A percentile compares a stretch with the other conserved stretches of the same genome.
These are phyloP conservation scores for Thymus mandschuricus DNA, from an alignment of 257 asterid species.

Conservation along the genomic window DNA sequence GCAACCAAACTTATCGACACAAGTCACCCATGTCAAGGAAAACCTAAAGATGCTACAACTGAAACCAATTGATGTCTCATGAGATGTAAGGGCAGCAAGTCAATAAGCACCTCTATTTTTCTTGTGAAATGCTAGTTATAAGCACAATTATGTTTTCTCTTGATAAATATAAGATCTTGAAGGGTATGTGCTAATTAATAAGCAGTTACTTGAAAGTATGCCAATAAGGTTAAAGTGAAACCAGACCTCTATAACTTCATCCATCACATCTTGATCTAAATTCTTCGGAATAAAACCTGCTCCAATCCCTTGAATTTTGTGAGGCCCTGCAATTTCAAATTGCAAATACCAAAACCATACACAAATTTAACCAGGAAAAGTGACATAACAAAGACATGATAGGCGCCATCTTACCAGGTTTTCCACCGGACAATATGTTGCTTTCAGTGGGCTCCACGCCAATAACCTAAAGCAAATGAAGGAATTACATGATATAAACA, in stretches of 20 bases:
- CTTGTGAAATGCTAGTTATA: neutral
- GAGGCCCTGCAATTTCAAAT: constrained; percentile 98
- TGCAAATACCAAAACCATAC: constrained; percentile 67
- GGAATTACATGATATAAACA: constrained; percentile 26
- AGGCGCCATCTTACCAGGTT: constrained; percentile 83
- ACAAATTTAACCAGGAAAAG: constrained; percentile 39
- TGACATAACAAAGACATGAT: constrained; percentile 25
- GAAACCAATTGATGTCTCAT: neutral
- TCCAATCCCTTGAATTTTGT: constrained; percentile 99
- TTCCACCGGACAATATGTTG: constrained; percentile 92
- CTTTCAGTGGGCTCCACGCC: constrained; percentile 98
- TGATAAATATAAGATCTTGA: neutral
- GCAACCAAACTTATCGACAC: constrained; percentile 1
- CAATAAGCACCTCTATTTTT: neutral
- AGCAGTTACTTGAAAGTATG: constrained; percentile 12
- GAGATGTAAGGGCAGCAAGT: neutral
- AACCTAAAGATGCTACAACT: neutral
- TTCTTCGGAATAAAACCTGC: constrained; percentile 99
- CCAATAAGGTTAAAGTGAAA: constrained; percentile 26
- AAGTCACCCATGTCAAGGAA: constrained; percentile 13
- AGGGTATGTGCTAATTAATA: neutral
- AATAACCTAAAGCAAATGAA: constrained; percentile 57
- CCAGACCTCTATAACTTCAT: constrained; percentile 91
- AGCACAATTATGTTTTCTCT: constrained; percentile 6
- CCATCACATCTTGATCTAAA: constrained; percentile 87